Evolutionary conservation across 352 stramenopile genomes (phyloP), one percentile per base, ranked within the genome.

Genomic region (Pythium aphanidermatum): DNA sequence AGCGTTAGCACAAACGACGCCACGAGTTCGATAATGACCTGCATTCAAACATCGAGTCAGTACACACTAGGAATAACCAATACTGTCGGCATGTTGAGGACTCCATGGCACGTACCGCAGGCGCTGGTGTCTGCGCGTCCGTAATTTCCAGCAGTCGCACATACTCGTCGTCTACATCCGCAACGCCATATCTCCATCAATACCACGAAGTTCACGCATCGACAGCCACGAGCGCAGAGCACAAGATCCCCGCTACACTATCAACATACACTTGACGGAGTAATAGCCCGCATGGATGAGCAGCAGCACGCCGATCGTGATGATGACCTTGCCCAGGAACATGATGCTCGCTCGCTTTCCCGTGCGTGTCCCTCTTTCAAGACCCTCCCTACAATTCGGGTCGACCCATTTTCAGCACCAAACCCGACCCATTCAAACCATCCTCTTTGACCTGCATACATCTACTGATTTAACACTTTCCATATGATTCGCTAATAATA

Each of bases 261-360:
- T 33, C 7, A 35, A 52, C 69, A 41, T 71, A 91, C 79, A 91
- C 47, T 88, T 65, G 47, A 91, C 63, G 11, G 79, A 84, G 64
- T 88, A 91, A 61, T 91, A 91, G 42, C 75, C 75, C 1, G 75
- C 75, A 57, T 91, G 79, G 33, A 88, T 48, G 35, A 91, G 65
- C 51, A 88, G 58, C 25, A 84, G 52, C 49, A 71, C 62, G 58
- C 74, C 79, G 35, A 86, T 25, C 23, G 68, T 64, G 55, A 91
- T 77, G 26, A 91, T 43, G 45, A 88, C 42, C 60, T 86, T 87
- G 43, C 79, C 75, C 33, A 88, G 58, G 46, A 77, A 56, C 55
- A 59, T 59, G 6, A 7, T 41, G 20, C 26, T 21, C 8, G 17
- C 12, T 28, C 9, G 25, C 20, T 8, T 30, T 41, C 28, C 24